A percentile compares a stretch with the other conserved stretches of the same genome.
Evolutionary conservation across 208 protist species (phyloP).

Genomic region (Polymyxa betae): DNA sequence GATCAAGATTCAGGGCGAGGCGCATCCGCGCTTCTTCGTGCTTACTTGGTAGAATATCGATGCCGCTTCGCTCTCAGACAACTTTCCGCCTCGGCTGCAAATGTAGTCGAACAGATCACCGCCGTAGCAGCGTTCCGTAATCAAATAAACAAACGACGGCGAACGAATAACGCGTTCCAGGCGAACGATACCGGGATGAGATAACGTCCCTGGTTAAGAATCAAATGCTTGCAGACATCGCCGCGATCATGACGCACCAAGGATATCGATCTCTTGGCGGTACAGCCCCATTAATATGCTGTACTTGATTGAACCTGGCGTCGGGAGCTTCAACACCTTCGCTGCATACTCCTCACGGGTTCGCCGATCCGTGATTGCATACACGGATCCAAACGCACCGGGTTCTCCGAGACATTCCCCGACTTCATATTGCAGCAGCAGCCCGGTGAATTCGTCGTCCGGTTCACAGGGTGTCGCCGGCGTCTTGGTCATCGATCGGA

Average conservation of each 20-base stretch:
- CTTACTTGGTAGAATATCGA: neutral
- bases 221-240: neutral
- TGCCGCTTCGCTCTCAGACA: neutral
- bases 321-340: neutral
- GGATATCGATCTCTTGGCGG: constrained; percentile 29
- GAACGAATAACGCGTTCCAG: constrained; percentile 47
- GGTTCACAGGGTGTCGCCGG: neutral
- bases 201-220: neutral
- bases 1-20: neutral
- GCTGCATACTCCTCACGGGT: neutral
- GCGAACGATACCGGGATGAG: constrained; percentile 5
- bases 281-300: neutral
- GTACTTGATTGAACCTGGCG: neutral
- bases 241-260: neutral
- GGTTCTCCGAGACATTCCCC: constrained; percentile 34
- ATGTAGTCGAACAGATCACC: constrained; percentile 54
- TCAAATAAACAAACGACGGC: neutral
- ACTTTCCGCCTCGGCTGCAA: neutral
- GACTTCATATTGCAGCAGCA: neutral
- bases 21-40: neutral
- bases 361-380: neutral
- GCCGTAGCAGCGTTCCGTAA: constrained; percentile 22
- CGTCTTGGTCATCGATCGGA: neutral
- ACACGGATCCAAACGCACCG: constrained; percentile 32
- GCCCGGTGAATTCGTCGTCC: neutral